A percentile compares a stretch with the other conserved stretches of the same genome.
Conservation (phyloP, 495 filamentous ascomycete genomes). For the Trypethelium eluteriae region DNA sequence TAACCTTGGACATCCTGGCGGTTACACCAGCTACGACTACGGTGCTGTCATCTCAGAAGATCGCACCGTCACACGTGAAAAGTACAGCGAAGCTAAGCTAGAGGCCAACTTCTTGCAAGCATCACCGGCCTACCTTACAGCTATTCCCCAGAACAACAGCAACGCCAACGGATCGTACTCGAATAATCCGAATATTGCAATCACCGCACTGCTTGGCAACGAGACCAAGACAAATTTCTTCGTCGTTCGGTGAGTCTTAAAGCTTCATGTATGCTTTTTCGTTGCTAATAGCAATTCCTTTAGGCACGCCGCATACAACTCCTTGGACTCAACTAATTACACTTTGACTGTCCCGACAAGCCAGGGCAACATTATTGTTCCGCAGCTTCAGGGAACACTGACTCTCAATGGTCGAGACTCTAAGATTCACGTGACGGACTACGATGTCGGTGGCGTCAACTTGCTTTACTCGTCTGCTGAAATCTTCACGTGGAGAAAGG, state of each 20-base stretch:
- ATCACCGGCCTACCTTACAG: conserved; percentile 57
- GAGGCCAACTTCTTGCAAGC: conserved; percentile 64
- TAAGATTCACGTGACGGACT: conserved; percentile 69
- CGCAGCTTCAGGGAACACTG: conserved; percentile 54
- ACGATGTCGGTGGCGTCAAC: conserved; percentile 53
- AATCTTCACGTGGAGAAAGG: conserved; percentile 55
- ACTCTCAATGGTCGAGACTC: conserved; percentile 66
- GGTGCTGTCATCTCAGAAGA: conserved; percentile 61
- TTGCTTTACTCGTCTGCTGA: conserved; percentile 71
- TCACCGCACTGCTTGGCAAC: conserved; percentile 53
- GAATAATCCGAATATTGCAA: conserved; percentile 43
- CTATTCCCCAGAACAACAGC: conserved; percentile 43
- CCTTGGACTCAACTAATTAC: conserved; percentile 49
- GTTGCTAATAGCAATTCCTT: conserved; percentile 34
- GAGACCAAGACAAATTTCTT: conserved; percentile 40
- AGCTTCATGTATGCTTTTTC: not conserved
- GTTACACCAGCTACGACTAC: conserved; percentile 69
- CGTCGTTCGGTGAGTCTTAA: conserved; percentile 11
- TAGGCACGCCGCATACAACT: conserved; percentile 56
- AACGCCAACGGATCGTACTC: conserved; percentile 42
- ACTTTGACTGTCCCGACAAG: conserved; percentile 55
- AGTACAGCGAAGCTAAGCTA: conserved; percentile 72
- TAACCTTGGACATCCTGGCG: conserved; percentile 61
- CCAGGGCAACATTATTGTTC: conserved; percentile 53
- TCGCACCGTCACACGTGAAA: conserved; percentile 58